Evolutionary conservation across 2,329 filamentous ascomycete species (phyloP), one percentile per base, ranked within the genome.

Genomic region (Neonectria hederae): DNA sequence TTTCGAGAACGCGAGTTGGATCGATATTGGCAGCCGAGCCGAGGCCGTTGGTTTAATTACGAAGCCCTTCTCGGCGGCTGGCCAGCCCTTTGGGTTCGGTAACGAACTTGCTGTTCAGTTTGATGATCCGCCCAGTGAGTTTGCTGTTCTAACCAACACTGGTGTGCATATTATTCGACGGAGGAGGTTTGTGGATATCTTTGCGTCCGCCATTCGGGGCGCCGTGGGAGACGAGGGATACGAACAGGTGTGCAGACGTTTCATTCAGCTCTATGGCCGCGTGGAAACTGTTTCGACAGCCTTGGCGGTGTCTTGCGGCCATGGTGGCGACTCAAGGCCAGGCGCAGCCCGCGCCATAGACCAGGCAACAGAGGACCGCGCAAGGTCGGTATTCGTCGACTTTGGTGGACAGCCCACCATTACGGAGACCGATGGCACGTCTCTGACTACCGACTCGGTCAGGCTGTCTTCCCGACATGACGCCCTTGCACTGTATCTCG

Each of bases 91-190:
- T 22, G 95, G 94, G 0, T 98, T 97, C 73, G 94, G 95, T 11
- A 99, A 99, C 72, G 96, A 99, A 79, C 83, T 98, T 60, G 93
- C 96, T 1, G 91, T 97, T n/a, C 97, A 99, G 72, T 99, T 96
- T 72, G 96, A 99, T 74, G 86, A 92, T 64, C 84, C 89, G 0
- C 86, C 91, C 0, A 89, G 91, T 54, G 95, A 99, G 75, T 89
- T 98, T 68, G 96, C 95, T 1, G 89, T 99, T 51, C 84, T 99
- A 58, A 98, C 96, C 32, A 97, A 96, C 72, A 93, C 89, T 14
- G 96, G 96, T 3, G 88, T 99, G 57, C 93, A 97, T 73, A 87
- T 97, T 8, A 88, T 98, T 58, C 90, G 93, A 59, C 86, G 96
- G 54, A 87, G 93, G 73, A 86, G 96, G 59, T 85, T 98, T 5